Evolutionary conservation across 2,329 filamentous ascomycete species (phyloP), one percentile per base, ranked within the genome.

Genomic region (Aspergillus cejpii): DNA sequence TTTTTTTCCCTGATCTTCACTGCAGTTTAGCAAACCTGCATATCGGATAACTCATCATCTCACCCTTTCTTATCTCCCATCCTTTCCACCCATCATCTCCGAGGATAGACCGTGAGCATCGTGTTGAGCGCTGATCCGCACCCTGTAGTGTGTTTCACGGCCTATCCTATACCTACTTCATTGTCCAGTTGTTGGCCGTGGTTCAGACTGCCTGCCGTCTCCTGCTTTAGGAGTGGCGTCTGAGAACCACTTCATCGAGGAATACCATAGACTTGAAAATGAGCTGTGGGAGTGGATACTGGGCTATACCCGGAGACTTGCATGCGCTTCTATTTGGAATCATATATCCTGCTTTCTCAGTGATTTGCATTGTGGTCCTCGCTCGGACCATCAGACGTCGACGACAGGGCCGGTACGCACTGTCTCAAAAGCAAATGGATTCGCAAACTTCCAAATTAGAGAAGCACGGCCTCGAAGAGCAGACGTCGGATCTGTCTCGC

Each of bases 341-440:
- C 41, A 17, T 53, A n/a, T 55, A 51, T 37, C 29, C 43, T 20
- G 41, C 42, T 36, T 38, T 45, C 38, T 51, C 45, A 44, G 47
- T 55, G 29, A 41, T 48, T 23, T 53, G 53, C 44, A 47, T 52
- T 27, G 31, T 51, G 26, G 36, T 48, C 33, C 41, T 55, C 6
- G 52, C 47, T 6, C 52, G 49, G 36, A 48, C 52, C 34, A 51
- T 54, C 45, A 53, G 46, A 44, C 48, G 46, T 44, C 53, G 43
- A 43, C 47, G 37, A 19, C 46, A 41, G 21, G 44, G 47, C 31
- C 43, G 42, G 36, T 48, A 40, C 47, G 33, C 42, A 37, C 41
- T 38, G 19, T 39, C 37, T 24, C 31, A 42, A 48, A 47, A 48
- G 40, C 50, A 44, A 55, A 56, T 56, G 55, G 52, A 56, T 43